Conservation (phyloP, 805 yeast species). For the Candida argentea region DNA sequence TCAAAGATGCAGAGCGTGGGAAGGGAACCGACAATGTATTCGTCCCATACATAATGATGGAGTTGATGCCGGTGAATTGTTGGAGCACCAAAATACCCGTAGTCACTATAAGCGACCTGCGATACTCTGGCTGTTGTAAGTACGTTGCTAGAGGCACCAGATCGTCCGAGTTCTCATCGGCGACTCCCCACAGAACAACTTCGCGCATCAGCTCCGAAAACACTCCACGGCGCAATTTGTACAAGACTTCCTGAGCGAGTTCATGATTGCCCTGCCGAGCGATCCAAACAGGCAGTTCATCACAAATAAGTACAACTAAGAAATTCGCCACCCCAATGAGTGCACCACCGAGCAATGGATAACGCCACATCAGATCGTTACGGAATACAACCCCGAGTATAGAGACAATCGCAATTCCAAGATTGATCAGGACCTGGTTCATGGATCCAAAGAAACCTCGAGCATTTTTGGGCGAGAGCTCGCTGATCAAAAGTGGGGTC, state of each 20-base stretch:
- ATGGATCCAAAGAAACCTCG: slow-evolving; percentile 80
- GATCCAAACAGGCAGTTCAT: slow-evolving; percentile 85
- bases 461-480: slow-evolving; percentile 57
- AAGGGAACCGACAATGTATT: slow-evolving; percentile 62
- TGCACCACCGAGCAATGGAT: slow-evolving; percentile 52
- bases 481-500: slow-evolving; percentile 74
- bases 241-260: slow-evolving; percentile 30
- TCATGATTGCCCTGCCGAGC: slow-evolving; percentile 33
- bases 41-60: slow-evolving; percentile 90
- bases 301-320: slow-evolving; percentile 28
- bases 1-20: slow-evolving; percentile 59
- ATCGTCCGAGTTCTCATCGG: slow-evolving; percentile 10
- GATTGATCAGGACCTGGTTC: slow-evolving; percentile 79
- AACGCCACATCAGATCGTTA: slow-evolving; percentile 61
- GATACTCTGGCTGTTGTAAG: slow-evolving; percentile 39
- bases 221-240: slow-evolving; percentile 30
- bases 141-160: slow-evolving; percentile 27
- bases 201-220: slow-evolving; percentile 24
- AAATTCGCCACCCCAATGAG: slow-evolving; percentile 43
- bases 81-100: slow-evolving; percentile 72
- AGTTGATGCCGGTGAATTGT: slow-evolving; percentile 88
- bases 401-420: slow-evolving; percentile 81
- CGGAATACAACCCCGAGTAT: slow-evolving; percentile 61
- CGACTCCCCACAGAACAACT: slow-evolving; percentile 25
- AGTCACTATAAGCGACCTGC: slow-evolving; percentile 53